Conservation (phyloP, 2,329 filamentous ascomycete species). For the Podosphaera fusca region DNA sequence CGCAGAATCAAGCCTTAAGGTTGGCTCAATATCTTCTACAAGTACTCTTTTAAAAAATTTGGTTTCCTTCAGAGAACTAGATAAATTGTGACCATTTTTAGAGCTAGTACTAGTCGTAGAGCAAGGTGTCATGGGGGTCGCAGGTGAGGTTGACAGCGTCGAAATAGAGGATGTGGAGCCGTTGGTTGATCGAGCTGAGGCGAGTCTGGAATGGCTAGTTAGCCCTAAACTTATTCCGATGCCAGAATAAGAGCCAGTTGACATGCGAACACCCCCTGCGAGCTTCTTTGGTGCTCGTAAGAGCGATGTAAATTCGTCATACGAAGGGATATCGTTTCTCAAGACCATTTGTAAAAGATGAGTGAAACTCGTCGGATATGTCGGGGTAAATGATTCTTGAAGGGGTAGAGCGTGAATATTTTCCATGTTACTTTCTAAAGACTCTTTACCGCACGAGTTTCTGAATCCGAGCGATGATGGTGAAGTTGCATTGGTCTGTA, state of each 20-base stretch:
- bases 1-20: constrained; percentile 66
- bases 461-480: constrained; percentile 57
- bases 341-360: constrained; percentile 68
- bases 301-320: constrained; percentile 65
- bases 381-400: constrained; percentile 25
- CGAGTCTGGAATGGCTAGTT: constrained; percentile 21
- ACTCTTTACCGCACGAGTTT: constrained; percentile 37
- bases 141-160: constrained; percentile 28
- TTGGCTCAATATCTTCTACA: constrained; percentile 83
- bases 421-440: constrained; percentile 19
- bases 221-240: constrained; percentile 23
- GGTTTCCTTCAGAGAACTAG: constrained; percentile 59
- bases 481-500: constrained; percentile 42
- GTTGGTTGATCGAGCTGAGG: constrained; percentile 25
- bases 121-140: constrained; percentile 33
- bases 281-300: constrained; percentile 39
- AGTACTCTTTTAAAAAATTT: constrained; percentile 84
- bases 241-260: constrained; percentile 42
- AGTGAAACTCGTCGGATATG: constrained; percentile 48
- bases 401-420: constrained; percentile 9
- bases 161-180: constrained; percentile 36
- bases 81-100: constrained; percentile 15
- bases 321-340: constrained; percentile 57
- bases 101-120: constrained; percentile 26
- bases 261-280: constrained; percentile 35